A percentile compares a stretch with the other conserved stretches of the same genome.
Conservation (phyloP, 352 stramenopile species). For the Pythium dissotocum region DNA sequence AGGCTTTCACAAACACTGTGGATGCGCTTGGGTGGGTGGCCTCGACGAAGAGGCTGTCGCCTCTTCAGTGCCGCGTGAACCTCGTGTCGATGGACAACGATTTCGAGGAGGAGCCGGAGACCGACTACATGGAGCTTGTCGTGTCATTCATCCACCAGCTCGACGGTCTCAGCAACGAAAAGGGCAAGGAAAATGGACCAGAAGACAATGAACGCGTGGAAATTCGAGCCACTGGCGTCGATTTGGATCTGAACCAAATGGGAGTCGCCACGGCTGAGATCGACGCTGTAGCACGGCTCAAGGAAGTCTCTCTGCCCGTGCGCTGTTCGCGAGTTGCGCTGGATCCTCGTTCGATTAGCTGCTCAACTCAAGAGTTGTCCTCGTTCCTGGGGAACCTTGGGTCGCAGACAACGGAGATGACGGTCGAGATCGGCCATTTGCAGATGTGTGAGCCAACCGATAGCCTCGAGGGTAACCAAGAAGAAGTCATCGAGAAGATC, state of each 20-base stretch:
- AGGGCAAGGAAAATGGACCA: neutral
- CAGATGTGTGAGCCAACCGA: neutral
- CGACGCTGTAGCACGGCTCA: neutral
- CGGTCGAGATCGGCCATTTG: conserved; percentile 20
- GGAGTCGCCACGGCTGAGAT: conserved; percentile 3
- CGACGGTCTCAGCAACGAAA: neutral
- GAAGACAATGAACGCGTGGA: neutral
- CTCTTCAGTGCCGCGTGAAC: conserved; percentile 13
- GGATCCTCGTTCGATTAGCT: conserved; percentile 2
- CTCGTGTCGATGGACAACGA: conserved; percentile 18
- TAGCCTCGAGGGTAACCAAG: neutral
- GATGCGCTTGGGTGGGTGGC: neutral
- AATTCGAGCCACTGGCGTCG: neutral
- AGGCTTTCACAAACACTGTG: neutral
- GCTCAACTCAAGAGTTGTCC: conserved; percentile 8
- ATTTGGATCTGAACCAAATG: conserved; percentile 22
- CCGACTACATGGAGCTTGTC: conserved; percentile 19
- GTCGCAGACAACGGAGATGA: neutral
- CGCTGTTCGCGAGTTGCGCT: conserved; percentile 10
- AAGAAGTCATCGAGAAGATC: conserved; percentile 10
- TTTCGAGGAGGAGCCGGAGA: conserved; percentile 17
- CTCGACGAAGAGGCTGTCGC: neutral
- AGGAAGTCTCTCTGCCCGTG: conserved; percentile 1
- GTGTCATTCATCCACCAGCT: conserved; percentile 19
- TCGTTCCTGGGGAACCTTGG: conserved; percentile 12